Percentiles rank a stretch among this genome's conserved stretches.
phyloP scores from a whole-genome alignment of 768 basidiomycete species.

The Tylopilus cervinicoccineus region DNA sequence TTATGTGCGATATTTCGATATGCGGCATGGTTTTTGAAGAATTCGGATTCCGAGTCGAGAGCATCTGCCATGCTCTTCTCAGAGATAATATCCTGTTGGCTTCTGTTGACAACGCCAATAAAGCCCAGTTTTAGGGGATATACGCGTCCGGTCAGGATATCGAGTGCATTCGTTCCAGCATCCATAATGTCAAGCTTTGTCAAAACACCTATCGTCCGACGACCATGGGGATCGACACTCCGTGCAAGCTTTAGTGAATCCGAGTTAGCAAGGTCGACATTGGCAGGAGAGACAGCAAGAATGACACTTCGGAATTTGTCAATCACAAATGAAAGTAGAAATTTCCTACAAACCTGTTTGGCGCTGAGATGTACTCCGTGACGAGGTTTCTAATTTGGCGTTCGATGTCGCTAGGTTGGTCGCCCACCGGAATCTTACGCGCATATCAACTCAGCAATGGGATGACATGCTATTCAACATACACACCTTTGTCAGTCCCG shows the following conservation, averaged over 20 bases:
- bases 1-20: slow-evolving; percentile 96
- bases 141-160: slow-evolving; percentile 93
- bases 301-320: slow-evolving; percentile 63
- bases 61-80: slow-evolving; percentile 86
- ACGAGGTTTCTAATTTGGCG: slow-evolving; percentile 92
- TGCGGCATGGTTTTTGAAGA: slow-evolving; percentile 84
- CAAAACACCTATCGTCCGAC: slow-evolving; percentile 93
- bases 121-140: slow-evolving; percentile 98
- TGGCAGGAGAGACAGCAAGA: slow-evolving; percentile 94
- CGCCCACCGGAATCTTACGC: slow-evolving; percentile 84
- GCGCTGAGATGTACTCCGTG: slow-evolving; percentile 94
- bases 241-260: slow-evolving; percentile 97
- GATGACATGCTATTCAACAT: not conserved
- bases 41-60: slow-evolving; percentile 79
- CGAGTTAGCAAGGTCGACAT: slow-evolving; percentile 98
- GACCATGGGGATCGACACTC: slow-evolving; percentile 91
- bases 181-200: slow-evolving; percentile 99
- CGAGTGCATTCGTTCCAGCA: slow-evolving; percentile 95
- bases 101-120: slow-evolving; percentile 96
- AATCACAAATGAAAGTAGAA: not conserved
- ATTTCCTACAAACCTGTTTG: slow-evolving; percentile 68
- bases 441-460: not conserved
- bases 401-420: slow-evolving; percentile 98
- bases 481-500: slow-evolving; percentile 90
- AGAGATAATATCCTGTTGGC: slow-evolving; percentile 93